These are phyloP conservation scores for Candida ovalis DNA, from an alignment of 805 yeast species.

Conservation along the genomic window DNA sequence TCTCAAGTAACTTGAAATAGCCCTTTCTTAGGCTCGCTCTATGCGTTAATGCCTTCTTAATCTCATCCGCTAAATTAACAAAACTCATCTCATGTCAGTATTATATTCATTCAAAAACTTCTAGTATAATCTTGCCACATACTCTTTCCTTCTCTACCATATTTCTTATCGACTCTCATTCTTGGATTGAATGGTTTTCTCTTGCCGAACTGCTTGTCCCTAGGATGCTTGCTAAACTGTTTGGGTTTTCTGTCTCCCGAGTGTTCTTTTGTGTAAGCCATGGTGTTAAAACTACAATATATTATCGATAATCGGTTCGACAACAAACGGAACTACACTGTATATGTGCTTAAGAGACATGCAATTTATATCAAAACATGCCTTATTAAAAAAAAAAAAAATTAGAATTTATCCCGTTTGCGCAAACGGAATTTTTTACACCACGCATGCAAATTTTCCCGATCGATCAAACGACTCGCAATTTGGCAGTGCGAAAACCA, in stretches of 20 bases:
- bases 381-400: constrained; percentile 1
- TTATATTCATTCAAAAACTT: background rate
- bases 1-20: constrained; percentile 73
- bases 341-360: background rate
- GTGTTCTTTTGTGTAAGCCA: background rate
- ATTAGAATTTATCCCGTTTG: background rate
- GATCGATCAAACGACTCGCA: too few relatives aligned
- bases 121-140: constrained; percentile 3
- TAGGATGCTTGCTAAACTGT: background rate
- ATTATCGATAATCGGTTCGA: background rate
- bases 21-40: constrained; percentile 77
- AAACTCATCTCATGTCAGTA: background rate
- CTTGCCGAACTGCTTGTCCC: background rate
- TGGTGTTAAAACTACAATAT: background rate
- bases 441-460: background rate
- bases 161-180: constrained; percentile 8
- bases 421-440: background rate
- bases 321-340: background rate
- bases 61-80: constrained; percentile 45
- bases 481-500: background rate
- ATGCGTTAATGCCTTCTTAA: constrained; percentile 71
- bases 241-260: background rate
- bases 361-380: background rate
- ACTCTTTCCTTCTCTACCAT: constrained; percentile 30
- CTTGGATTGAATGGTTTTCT: constrained; percentile 6